These are phyloP conservation scores for Colletotrichum sidae DNA, from an alignment of 2,329 filamentous ascomycete species.

Conservation along the genomic window DNA sequence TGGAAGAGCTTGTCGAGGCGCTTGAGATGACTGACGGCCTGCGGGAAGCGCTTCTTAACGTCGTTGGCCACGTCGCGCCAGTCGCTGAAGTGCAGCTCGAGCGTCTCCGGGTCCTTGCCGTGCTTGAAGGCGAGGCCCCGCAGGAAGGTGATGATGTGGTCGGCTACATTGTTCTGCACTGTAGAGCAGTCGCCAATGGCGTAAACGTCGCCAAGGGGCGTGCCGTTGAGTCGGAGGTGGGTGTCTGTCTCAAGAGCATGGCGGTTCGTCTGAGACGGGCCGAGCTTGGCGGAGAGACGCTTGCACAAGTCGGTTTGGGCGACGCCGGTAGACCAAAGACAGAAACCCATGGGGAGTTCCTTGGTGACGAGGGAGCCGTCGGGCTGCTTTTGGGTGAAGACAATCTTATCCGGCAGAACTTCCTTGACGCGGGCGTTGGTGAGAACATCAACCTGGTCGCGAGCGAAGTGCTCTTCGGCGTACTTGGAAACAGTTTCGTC, in stretches of 20 bases:
- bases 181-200: conserved; percentile 96
- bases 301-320: conserved; percentile 85
- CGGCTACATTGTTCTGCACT: conserved; percentile 96
- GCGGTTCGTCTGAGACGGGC: conserved; percentile 82
- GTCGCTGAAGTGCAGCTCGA: conserved; percentile 87
- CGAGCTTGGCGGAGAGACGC: conserved; percentile 81
- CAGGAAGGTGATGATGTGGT: conserved; percentile 90
- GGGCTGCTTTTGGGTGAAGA: conserved; percentile 86
- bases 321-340: conserved; percentile 97
- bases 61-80: conserved; percentile 88
- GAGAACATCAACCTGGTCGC: conserved; percentile 90
- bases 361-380: conserved; percentile 84
- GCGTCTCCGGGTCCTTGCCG: conserved; percentile 88
- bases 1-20: conserved; percentile 92
- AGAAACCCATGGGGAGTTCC: conserved; percentile 95
- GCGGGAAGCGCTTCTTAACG: conserved; percentile 90
- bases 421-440: conserved; percentile 95
- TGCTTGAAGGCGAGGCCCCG: conserved; percentile 92
- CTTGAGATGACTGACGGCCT: conserved; percentile 86
- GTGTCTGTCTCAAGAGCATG: conserved; percentile 95
- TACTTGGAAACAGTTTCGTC: conserved; percentile 94
- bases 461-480: conserved; percentile 89
- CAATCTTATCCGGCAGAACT: conserved; percentile 83
- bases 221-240: conserved; percentile 88
- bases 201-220: conserved; percentile 94